Base-by-base conservation (phyloP, 441 rosid species). In the Aquilaria agallochum region DNA sequence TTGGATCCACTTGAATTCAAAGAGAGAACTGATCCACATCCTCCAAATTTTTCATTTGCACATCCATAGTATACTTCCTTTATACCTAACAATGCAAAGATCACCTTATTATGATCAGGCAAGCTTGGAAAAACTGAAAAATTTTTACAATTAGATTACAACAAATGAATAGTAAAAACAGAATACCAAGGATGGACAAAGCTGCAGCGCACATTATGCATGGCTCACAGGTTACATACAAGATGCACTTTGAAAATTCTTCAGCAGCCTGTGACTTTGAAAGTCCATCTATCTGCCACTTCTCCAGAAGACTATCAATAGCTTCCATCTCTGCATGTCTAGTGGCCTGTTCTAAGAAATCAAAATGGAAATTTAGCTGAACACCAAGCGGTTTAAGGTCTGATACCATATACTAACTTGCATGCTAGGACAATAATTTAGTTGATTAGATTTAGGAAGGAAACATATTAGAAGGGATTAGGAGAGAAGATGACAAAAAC, bases 321-420 rank as follows among this genome's bases (percentile, higher is more conserved):
- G 97, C 98, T 77, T 92, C 98, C 96, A 90, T 92, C 79, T 92
- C 97, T 10, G 97, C 98, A 80, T 92, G 97, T 72, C 92, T 88
- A 30, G 92, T 84, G 49, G 97, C 98, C 94, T 83, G 61, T 57
- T 55, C 48, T 56, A 64, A n/a, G 63, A 66, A 66, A 34, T 31
- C 30, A 45, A 27, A 33, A 48, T 30, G 36, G 20, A 14, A 11
- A 32, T 31, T 5, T 0, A 20, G 20, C 20, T 20, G 20, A 20
- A 20, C 0, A 20, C 20, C 20, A 20, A 20, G 20, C 20, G 20
- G 20, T 20, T 20, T 20, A 20, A 20, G 20, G 20, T 20, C 20
- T 20, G 20, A 20, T 20, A 20, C 20, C 20, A 20, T 20, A 20
- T 20, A 20, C 20, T 20, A 20, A 20, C 20, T 20, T 20, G 20